Evolutionary conservation across 768 basidiomycete species (phyloP).

Genomic region (Phylloporus arenicola): DNA sequence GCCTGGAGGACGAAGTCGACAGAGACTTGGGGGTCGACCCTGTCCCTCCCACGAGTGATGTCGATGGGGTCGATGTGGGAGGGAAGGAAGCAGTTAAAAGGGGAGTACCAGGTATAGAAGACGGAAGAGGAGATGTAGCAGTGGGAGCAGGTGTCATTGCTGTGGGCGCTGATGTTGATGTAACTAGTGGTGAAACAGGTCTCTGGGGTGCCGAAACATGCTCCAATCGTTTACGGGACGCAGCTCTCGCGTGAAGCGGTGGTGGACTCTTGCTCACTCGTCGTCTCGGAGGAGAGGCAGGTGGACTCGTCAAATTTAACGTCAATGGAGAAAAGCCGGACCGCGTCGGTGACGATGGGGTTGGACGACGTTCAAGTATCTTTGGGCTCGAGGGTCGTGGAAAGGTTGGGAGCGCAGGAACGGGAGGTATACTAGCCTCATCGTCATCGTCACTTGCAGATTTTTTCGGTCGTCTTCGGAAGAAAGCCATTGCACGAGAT

Average conservation of each 20-base stretch:
- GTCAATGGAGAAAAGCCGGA: conserved; percentile 25
- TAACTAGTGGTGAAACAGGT: conserved; percentile 7
- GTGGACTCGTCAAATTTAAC: conserved; percentile 20
- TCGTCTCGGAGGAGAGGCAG: conserved; percentile 15
- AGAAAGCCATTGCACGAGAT: conserved; percentile 31
- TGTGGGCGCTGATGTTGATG: conserved; percentile 6
- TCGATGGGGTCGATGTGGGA: background rate
- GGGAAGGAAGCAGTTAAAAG: conserved; percentile 14
- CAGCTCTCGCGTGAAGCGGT: conserved; percentile 8
- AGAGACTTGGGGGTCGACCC: conserved; percentile 8
- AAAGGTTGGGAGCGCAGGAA: conserved; percentile 27
- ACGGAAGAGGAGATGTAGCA: conserved; percentile 10
- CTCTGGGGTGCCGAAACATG: conserved; percentile 2
- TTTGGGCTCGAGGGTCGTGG: conserved; percentile 28
- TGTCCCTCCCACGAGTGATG: background rate
- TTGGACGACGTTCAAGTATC: conserved; percentile 20
- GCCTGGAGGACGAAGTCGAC: conserved; percentile 17
- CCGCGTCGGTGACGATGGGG: conserved; percentile 26
- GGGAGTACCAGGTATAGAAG: conserved; percentile 18
- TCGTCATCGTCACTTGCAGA: conserved; percentile 29
- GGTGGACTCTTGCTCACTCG: conserved; percentile 27
- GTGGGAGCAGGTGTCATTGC: conserved; percentile 4
- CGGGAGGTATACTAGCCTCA: conserved; percentile 25
- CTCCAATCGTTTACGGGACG: conserved; percentile 10
- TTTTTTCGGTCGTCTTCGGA: conserved; percentile 29